These are phyloP conservation scores for Termitomyces sp. DNA, from an alignment of 768 basidiomycete genomes.

Conservation along the genomic window DNA sequence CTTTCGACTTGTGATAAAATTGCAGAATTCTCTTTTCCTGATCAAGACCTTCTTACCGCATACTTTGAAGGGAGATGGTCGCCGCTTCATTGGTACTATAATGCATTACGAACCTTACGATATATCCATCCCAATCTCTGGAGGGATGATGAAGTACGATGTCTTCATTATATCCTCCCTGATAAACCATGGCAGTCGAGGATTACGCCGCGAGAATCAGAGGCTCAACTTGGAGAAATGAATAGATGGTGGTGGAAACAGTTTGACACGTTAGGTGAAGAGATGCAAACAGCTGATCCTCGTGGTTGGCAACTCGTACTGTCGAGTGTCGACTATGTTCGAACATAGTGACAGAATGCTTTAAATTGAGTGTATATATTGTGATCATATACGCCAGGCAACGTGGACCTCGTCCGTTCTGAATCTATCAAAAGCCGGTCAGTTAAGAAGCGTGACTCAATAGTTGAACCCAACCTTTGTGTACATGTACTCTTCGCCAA, in stretches of 20 bases:
- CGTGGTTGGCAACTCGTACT: constrained; percentile 46
- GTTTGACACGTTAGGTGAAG: constrained; percentile 40
- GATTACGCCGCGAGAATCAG: constrained; percentile 28
- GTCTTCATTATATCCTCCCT: constrained; percentile 80
- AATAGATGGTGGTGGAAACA: constrained; percentile 82
- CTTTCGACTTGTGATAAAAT: constrained; percentile 41
- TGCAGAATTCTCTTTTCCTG: constrained; percentile 60
- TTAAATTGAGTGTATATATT: not conserved
- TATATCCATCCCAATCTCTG: constrained; percentile 69
- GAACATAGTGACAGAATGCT: not conserved
- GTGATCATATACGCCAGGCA: constrained; percentile 67
- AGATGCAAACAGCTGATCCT: constrained; percentile 37
- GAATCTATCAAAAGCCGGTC: constrained; percentile 47
- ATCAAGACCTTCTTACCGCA: constrained; percentile 86
- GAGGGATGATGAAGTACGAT: constrained; percentile 80
- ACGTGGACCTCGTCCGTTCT: constrained; percentile 93
- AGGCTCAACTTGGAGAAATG: constrained; percentile 41
- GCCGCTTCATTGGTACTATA: constrained; percentile 83
- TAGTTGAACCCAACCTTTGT: constrained; percentile 57
- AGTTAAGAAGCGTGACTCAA: not conserved
- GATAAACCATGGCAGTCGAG: constrained; percentile 84
- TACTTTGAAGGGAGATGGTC: constrained; percentile 77
- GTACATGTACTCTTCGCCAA: constrained; percentile 83
- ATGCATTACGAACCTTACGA: constrained; percentile 86
- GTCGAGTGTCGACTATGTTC: constrained; percentile 37